These are phyloP conservation scores for Entomortierella beljakovae DNA, from an alignment of 192 early-diverging fungal genomes.

Conservation along the genomic window DNA sequence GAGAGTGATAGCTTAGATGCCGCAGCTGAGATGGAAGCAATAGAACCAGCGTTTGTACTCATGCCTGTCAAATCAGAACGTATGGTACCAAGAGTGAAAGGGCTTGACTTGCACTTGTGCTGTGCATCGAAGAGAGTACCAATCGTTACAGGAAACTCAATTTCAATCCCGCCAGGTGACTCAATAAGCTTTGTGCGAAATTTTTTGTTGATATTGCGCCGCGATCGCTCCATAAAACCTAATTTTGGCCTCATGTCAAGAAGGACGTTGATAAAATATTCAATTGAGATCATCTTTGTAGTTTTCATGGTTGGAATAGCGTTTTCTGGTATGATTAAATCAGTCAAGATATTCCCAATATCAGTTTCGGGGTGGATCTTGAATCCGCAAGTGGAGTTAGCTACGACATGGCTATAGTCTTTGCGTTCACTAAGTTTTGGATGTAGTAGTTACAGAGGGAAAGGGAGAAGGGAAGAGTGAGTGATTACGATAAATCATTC, in stretches of 20 bases:
- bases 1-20: slow-evolving; percentile 9
- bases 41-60: background rate
- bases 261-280: slow-evolving; percentile 28
- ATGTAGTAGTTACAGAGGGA: background rate
- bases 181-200: slow-evolving; percentile 11
- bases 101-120: background rate
- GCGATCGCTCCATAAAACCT: slow-evolving; percentile 20
- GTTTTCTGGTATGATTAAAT: slow-evolving; percentile 16
- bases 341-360: slow-evolving; percentile 17
- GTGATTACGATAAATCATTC: background rate
- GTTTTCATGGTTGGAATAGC: slow-evolving; percentile 34
- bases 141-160: slow-evolving; percentile 25
- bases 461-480: background rate
- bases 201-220: slow-evolving; percentile 11
- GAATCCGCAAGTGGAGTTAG: background rate
- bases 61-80: background rate
- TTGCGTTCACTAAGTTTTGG: slow-evolving; percentile 2
- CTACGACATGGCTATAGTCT: slow-evolving; percentile 31
- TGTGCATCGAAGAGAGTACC: slow-evolving; percentile 16
- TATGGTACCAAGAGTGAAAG: background rate
- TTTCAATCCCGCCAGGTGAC: slow-evolving; percentile 21
- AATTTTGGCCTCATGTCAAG: slow-evolving; percentile 25
- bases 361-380: slow-evolving; percentile 2
- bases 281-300: slow-evolving; percentile 36
- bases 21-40: background rate